Evolutionary conservation across 176 grass and related monocot species (phyloP), one percentile per base, ranked within the genome.

Genomic region (Alloteropsis semialata): DNA sequence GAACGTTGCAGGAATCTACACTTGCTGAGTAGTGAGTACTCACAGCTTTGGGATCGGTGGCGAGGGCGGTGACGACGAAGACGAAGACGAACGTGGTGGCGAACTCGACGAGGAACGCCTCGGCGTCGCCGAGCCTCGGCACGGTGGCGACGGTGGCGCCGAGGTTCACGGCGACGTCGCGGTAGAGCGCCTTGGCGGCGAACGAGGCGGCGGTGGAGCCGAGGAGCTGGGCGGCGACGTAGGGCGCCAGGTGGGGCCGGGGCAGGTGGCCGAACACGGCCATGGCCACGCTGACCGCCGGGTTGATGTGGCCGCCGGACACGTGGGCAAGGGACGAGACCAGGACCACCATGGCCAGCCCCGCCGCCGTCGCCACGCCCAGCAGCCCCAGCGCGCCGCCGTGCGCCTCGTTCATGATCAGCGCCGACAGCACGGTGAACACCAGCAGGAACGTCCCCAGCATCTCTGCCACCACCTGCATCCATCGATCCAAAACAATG

Each of bases 361-460:
- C 93, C 0, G 83, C 86, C 0, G 79, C 54, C 8, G 60, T 76
- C 0, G 85, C 85, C 21, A 78, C 55, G 0, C 93, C 88, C 3
- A 88, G 12, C 17, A 79, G 53, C 11, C 88, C 87, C 34, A 84
- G 80, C 2, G 30, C 70, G 29, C 84, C 91, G 3, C 22, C 42
- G 71, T 82, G 84, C 32, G 25, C 77, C 17, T 72, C 64, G 72
- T 96, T 77, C 22, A 71, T 65, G 50, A 92, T 90, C 27, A 89
- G 36, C 19, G 90, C 80, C 7, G 93, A 89, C 0, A 86, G 38
- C 17, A 91, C 69, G 16, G 61, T 44, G 78, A 96, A 96, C 51
- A 96, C 45, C 7, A 96, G 82, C 28, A 96, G 60, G 86, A 92
- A 96, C 13, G 93, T 91, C 15, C 90, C 90, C 37, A 96, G 14